phyloP scores from a whole-genome alignment of 208 protist species.

The Wallacemonas sp. region DNA sequence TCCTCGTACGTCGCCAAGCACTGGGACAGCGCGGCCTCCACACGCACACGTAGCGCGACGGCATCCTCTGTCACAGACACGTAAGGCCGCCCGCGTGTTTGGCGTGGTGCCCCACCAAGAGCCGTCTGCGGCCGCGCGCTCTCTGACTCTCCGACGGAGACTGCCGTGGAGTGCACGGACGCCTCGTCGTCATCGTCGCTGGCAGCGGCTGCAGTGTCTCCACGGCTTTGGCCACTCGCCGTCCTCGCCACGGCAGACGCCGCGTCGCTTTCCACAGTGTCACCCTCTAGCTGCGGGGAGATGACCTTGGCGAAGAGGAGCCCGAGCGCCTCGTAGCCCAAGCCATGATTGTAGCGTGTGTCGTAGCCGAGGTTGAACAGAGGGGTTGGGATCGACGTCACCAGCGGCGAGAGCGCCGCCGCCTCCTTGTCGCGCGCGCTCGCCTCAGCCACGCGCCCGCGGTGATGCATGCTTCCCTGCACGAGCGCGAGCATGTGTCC shows the following conservation, averaged over 20 bases:
- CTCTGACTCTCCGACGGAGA: not conserved
- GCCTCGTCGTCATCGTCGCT: slow-evolving; percentile 7
- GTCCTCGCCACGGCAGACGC: not conserved
- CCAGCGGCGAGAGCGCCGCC: not conserved
- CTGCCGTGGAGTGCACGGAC: not conserved
- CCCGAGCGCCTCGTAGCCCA: slow-evolving; percentile 84
- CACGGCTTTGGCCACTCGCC: not conserved
- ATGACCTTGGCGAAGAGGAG: slow-evolving; percentile 84
- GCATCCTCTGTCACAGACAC: slow-evolving; percentile 8
- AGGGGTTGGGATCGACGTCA: slow-evolving; percentile 5
- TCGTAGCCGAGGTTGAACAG: slow-evolving; percentile 66
- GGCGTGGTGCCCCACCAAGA: not conserved
- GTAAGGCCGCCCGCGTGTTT: slow-evolving; percentile 20
- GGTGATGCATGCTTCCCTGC: slow-evolving; percentile 19
- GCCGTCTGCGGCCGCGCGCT: not conserved
- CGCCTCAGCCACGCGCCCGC: not conserved
- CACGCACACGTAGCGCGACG: not conserved
- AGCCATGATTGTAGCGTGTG: slow-evolving; percentile 83
- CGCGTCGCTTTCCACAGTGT: not conserved
- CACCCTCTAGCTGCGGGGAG: slow-evolving; percentile 56
- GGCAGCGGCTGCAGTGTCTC: not conserved
- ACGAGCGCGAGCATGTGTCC: slow-evolving; percentile 61
- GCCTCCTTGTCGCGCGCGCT: not conserved
- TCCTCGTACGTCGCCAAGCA: slow-evolving; percentile 82
- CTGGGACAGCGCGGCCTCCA: slow-evolving; percentile 47